Percentiles rank a stretch among this genome's conserved stretches.
Evolutionary conservation across 768 basidiomycete genomes (phyloP).

Genomic region (Termitomyces sp.): DNA sequence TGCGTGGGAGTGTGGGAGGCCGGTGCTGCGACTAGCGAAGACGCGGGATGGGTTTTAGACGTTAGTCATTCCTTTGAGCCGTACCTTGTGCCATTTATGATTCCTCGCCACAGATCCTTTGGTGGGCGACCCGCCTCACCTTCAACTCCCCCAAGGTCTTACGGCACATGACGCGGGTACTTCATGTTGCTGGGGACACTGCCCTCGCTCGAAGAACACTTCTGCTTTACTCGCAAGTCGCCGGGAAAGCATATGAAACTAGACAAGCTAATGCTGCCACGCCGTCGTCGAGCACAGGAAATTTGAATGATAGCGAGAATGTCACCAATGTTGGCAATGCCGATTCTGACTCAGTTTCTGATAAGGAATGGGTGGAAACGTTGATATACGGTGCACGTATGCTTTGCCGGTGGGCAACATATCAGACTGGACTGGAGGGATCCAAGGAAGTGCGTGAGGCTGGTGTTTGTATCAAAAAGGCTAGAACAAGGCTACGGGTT

Average conservation of each 20-base stretch:
- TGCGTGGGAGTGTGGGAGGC: conserved; percentile 81
- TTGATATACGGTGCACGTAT: conserved; percentile 74
- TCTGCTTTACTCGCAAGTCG: conserved; percentile 76
- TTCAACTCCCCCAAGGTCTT: conserved; percentile 87
- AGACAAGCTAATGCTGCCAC: conserved; percentile 5
- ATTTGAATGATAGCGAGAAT: conserved; percentile 2
- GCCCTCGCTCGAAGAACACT: conserved; percentile 70
- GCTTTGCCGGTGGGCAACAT: conserved; percentile 51
- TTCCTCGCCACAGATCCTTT: conserved; percentile 54
- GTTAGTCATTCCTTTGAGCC: conserved; percentile 35
- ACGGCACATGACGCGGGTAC: conserved; percentile 76
- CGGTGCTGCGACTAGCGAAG: conserved; percentile 54
- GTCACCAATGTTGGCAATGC: conserved; percentile 24
- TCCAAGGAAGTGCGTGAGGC: conserved; percentile 62
- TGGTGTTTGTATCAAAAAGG: conserved; percentile 51
- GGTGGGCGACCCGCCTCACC: conserved; percentile 92
- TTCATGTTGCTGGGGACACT: conserved; percentile 55
- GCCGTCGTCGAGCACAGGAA: conserved; percentile 1
- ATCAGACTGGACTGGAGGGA: conserved; percentile 28
- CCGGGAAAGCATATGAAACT: conserved; percentile 76
- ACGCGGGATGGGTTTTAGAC: conserved; percentile 77
- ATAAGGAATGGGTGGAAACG: conserved; percentile 59
- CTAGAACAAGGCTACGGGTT: conserved; percentile 44
- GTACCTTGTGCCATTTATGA: neutral
- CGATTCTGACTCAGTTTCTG: conserved; percentile 50